These are phyloP conservation scores for Metschnikowia dekortorum DNA, from an alignment of 805 yeast genomes.

Conservation along the genomic window DNA sequence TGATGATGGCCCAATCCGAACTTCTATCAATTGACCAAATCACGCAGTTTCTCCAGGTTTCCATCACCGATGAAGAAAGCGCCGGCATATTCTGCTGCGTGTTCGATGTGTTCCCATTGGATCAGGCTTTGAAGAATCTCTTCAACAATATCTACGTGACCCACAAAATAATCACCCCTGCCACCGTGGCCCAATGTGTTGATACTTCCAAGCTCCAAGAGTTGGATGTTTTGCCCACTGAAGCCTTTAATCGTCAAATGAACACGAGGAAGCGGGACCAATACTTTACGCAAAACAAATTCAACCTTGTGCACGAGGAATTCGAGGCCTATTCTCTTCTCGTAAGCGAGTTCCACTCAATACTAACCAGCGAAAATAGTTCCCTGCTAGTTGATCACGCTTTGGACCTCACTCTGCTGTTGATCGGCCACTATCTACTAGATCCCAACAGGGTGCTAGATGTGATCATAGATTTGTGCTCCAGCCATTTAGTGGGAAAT, in stretches of 20 bases:
- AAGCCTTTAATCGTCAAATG: conserved; percentile 33
- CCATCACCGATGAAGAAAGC: conserved; percentile 27
- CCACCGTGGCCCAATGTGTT: conserved; percentile 29
- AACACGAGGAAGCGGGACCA: conserved; percentile 38
- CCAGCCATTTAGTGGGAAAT: conserved; percentile 41
- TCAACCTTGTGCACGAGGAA: conserved; percentile 67
- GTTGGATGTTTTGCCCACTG: conserved; percentile 28
- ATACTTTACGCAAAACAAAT: conserved; percentile 50
- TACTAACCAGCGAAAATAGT: conserved; percentile 40
- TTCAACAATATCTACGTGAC: conserved; percentile 19
- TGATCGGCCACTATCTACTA: conserved; percentile 71
- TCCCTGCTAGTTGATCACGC: conserved; percentile 40
- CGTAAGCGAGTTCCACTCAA: conserved; percentile 43
- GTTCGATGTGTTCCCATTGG: conserved; percentile 33
- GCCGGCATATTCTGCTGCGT: conserved; percentile 38
- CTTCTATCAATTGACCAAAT: conserved; percentile 15
- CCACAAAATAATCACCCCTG: conserved; percentile 23
- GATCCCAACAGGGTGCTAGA: conserved; percentile 72
- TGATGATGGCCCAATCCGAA: conserved; percentile 24
- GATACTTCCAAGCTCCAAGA: conserved; percentile 25
- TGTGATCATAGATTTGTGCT: conserved; percentile 50
- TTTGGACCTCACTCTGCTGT: conserved; percentile 44
- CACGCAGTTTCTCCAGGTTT: conserved; percentile 21
- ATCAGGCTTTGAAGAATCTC: conserved; percentile 19
- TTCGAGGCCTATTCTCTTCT: conserved; percentile 73